Base-by-base conservation (phyloP, 169 alveolate genomes). In the Fabrea salina region DNA sequence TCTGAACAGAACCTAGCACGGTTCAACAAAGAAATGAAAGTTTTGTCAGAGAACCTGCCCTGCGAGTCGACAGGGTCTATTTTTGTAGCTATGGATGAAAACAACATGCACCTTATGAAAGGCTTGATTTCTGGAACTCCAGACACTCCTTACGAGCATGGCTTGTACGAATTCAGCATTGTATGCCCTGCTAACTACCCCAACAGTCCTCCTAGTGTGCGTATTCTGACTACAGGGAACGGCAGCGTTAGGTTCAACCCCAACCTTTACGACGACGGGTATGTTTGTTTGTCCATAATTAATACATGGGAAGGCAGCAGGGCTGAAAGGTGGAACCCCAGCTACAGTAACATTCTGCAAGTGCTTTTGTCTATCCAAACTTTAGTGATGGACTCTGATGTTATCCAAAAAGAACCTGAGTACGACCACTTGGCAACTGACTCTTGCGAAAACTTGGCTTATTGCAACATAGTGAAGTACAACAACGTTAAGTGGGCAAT, bases 281-380 rank as follows among this genome's bases (percentile, higher is more conserved):
- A 92, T 67, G 98, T 95, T 0, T 95, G 98, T 64, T 75, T 95
- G 19, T 86, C 95, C 37, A 78, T 95, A n/a, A 79, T 95, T 30
- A 97, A 97, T 22, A 95, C 98, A 3, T 95, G 98, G 97, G 86
- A 95, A 58, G 98, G 98, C 1, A 75, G 84, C 44, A 85, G 96
- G 0, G 85, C 95, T 32, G 98, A 95, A 88, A 92, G 92, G 71
- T 95, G 98, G 97, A 96, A 95, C 71, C 94, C 97, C 8, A 89
- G 89, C 66, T 80, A 91, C 22, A 88, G 95, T 4, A 92, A 96
- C 30, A 82, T 92, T 32, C 84, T 93, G 19, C 91, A 95, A 86
- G 97, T 95, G 40, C 86, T 93, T n/a, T 83, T 95, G 25, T 89
- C 96, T 3, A 90, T 94, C 13, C 91, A 93, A 88, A 91, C 95